phyloP scores from a whole-genome alignment of 1,284 basidiomycete species.

The Gomphus sp. region DNA sequence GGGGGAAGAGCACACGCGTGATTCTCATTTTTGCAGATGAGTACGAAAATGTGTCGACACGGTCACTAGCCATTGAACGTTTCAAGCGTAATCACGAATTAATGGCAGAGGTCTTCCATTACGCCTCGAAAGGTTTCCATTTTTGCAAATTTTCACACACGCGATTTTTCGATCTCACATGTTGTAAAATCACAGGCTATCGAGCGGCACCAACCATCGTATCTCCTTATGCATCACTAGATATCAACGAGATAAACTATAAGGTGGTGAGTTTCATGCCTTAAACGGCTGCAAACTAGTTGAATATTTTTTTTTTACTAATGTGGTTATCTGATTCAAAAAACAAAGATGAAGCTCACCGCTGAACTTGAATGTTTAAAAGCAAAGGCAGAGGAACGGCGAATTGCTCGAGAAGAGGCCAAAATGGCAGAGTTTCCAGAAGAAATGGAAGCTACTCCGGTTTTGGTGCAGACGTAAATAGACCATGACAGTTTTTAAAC shows the following conservation, averaged over 20 bases:
- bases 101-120: constrained; percentile 71
- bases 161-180: neutral
- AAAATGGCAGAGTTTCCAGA: neutral
- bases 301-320: neutral
- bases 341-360: constrained; percentile 33
- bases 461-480: neutral
- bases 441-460: neutral
- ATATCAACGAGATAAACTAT: constrained; percentile 47
- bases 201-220: constrained; percentile 28
- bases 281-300: too few relatives aligned
- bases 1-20: neutral
- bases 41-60: constrained; percentile 57
- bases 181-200: constrained; percentile 28
- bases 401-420: constrained; percentile 1
- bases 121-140: constrained; percentile 54
- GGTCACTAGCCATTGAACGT: constrained; percentile 58
- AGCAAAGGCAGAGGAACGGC: constrained; percentile 15
- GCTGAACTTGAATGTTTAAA: constrained; percentile 40
- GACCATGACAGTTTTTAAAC: neutral
- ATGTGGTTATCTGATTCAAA: neutral
- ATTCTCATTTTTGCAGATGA: constrained; percentile 40
- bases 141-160: neutral
- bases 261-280: constrained; percentile 37
- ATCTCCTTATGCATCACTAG: constrained; percentile 50
- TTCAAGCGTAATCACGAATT: constrained; percentile 73